These are phyloP conservation scores for Leucosporidium scottii DNA, from an alignment of 768 basidiomycete genomes.

Conservation along the genomic window DNA sequence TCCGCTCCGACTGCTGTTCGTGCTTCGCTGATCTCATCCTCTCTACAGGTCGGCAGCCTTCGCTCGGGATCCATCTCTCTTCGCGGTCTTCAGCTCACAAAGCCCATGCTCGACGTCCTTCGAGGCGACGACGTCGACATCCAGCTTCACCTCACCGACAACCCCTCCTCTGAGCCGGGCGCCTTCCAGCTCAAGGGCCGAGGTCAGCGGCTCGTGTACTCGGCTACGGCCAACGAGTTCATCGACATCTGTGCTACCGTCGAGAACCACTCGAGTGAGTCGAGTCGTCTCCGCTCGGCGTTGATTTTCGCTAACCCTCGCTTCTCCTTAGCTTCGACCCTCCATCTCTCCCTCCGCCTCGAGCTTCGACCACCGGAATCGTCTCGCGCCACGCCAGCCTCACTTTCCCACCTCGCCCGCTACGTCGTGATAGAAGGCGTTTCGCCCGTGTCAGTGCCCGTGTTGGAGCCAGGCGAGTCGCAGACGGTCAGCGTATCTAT, in stretches of 20 bases:
- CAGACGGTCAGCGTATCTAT: conserved; percentile 53
- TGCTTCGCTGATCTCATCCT: background rate
- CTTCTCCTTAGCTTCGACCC: background rate
- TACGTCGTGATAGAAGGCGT: conserved; percentile 64
- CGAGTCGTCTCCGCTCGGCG: background rate
- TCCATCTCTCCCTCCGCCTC: conserved; percentile 9
- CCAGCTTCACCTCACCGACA: conserved; percentile 49
- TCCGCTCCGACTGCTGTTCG: background rate
- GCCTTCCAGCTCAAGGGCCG: conserved; percentile 32
- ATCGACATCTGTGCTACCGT: conserved; percentile 55
- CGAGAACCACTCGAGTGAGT: conserved; percentile 63
- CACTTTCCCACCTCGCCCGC: conserved; percentile 54
- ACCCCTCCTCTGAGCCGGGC: conserved; percentile 34
- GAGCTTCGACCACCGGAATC: conserved; percentile 43
- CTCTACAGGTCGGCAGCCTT: conserved; percentile 62
- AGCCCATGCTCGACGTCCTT: conserved; percentile 70
- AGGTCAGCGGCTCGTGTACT: conserved; percentile 45
- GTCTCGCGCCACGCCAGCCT: conserved; percentile 43
- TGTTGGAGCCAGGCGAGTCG: conserved; percentile 54
- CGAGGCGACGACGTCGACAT: conserved; percentile 62
- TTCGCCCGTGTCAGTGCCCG: conserved; percentile 49
- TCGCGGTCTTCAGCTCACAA: conserved; percentile 66
- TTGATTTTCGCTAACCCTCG: background rate
- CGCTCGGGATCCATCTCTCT: conserved; percentile 71
- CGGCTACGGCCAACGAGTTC: conserved; percentile 57